A percentile compares a stretch with the other conserved stretches of the same genome.
These are phyloP conservation scores for Ophiocordyceps camponoti-leonardi DNA, from an alignment of 2,329 filamentous ascomycete genomes.

Conservation along the genomic window DNA sequence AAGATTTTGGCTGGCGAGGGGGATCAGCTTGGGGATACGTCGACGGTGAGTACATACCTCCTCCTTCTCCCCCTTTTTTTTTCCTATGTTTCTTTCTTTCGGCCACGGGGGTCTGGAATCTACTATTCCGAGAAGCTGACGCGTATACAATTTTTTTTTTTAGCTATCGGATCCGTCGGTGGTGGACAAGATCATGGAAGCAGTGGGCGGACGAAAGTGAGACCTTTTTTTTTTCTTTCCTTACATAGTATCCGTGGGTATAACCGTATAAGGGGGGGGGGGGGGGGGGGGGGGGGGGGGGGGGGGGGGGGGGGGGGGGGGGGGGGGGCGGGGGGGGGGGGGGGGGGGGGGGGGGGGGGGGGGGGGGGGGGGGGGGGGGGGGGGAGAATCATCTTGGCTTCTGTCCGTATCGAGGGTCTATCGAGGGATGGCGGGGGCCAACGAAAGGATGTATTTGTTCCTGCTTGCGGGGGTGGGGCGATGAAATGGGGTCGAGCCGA, in stretches of 20 bases:
- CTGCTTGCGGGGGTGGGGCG: too few relatives aligned
- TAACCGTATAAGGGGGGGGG: neutral
- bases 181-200: constrained; percentile 75
- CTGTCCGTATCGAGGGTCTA: too few relatives aligned
- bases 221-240: too few relatives aligned
- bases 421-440: too few relatives aligned
- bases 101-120: neutral
- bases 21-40: constrained; percentile 85
- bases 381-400: too few relatives aligned
- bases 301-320: neutral
- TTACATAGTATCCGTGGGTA: too few relatives aligned
- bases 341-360: too few relatives aligned
- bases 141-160: neutral
- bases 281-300: constrained; percentile 12
- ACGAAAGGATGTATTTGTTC: too few relatives aligned
- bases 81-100: neutral
- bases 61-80: neutral
- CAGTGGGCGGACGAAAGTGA: constrained; percentile 48
- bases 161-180: constrained; percentile 80
- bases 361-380: too few relatives aligned
- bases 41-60: constrained; percentile 46
- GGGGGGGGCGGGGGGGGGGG: too few relatives aligned
- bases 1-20: constrained; percentile 97
- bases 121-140: too few relatives aligned
- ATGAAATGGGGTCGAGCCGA: too few relatives aligned